Evolutionary conservation across 129 eudicot species (phyloP).

Genomic region (Lactuca saligna): DNA sequence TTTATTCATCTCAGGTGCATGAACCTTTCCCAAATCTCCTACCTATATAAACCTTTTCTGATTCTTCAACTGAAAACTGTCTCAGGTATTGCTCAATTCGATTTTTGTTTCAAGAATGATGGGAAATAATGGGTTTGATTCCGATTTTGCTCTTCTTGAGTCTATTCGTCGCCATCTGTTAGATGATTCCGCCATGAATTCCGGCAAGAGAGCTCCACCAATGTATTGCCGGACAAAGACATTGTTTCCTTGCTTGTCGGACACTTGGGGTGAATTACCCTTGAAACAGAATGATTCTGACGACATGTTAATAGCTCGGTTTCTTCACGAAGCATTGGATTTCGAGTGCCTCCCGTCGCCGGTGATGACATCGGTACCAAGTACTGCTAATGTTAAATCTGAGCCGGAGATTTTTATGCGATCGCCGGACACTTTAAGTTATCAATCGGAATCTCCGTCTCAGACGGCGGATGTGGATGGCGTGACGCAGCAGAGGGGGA

Average conservation of each 20-base stretch:
- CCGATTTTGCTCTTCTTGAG: constrained; percentile 63
- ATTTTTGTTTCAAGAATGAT: constrained; percentile 17
- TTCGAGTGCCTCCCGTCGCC: constrained; percentile 22
- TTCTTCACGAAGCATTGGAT: constrained; percentile 33
- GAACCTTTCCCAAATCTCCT: constrained; percentile 31
- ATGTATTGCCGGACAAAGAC: constrained; percentile 32
- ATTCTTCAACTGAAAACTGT: constrained; percentile 19
- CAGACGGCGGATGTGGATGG: not conserved
- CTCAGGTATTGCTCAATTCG: not conserved
- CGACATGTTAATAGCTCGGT: constrained; percentile 30
- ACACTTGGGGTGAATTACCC: constrained; percentile 37
- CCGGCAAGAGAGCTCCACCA: constrained; percentile 20
- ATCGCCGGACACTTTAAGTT: constrained; percentile 3
- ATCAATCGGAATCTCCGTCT: constrained; percentile 18
- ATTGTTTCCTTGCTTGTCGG: constrained; percentile 45
- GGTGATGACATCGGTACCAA: not conserved
- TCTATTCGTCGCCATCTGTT: constrained; percentile 45
- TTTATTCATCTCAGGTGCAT: constrained; percentile 27
- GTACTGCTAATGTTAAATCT: constrained; percentile 20
- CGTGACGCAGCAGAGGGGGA: constrained; percentile 35
- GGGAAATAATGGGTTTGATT: constrained; percentile 34
- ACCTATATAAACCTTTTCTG: constrained; percentile 33
- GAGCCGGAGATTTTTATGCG: constrained; percentile 38
- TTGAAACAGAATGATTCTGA: constrained; percentile 37
- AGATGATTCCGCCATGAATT: constrained; percentile 35